Percentiles rank a stretch among this genome's conserved stretches.
phyloP scores from a whole-genome alignment of 2,329 filamentous ascomycete genomes.

The Alternaria ethzedia region DNA sequence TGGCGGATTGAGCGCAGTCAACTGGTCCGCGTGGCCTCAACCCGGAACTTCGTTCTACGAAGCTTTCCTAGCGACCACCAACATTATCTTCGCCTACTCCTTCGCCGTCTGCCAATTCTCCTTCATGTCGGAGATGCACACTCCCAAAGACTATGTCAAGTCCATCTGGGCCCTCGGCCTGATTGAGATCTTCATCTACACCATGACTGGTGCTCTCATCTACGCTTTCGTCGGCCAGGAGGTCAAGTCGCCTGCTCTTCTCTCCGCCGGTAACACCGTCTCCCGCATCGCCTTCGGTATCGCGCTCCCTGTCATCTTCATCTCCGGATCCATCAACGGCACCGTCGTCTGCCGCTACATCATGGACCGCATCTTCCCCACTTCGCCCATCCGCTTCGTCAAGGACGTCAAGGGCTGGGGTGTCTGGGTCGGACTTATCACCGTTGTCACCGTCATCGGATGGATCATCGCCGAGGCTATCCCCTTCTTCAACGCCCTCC shows the following conservation, averaged over 20 bases:
- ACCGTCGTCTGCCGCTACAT: conserved; percentile 72
- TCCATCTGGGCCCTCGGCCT: conserved; percentile 63
- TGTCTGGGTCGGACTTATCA: conserved; percentile 66
- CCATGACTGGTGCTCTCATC: conserved; percentile 71
- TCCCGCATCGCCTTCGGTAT: conserved; percentile 76
- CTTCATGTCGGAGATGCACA: conserved; percentile 71
- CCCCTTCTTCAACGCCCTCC: conserved; percentile 72
- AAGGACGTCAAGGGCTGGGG: conserved; percentile 48
- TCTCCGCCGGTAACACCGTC: conserved; percentile 64
- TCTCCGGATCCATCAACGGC: conserved; percentile 73
- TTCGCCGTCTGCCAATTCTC: conserved; percentile 74
- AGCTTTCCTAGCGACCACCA: conserved; percentile 58
- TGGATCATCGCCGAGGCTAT: conserved; percentile 75
- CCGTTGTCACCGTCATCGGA: conserved; percentile 65
- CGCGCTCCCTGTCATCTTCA: conserved; percentile 74
- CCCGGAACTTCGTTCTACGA: conserved; percentile 65
- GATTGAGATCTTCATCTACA: conserved; percentile 65
- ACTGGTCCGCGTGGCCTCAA: conserved; percentile 44
- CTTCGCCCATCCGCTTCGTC: conserved; percentile 55
- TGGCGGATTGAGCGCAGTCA: conserved; percentile 33
- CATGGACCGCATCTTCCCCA: conserved; percentile 66
- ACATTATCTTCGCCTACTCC: conserved; percentile 41
- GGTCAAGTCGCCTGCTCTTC: conserved; percentile 69
- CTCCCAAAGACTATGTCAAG: conserved; percentile 68
- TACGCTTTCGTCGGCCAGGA: conserved; percentile 70